Base-by-base conservation (phyloP, 176 grass and related monocot genomes). In the Calamus simplicifolius region DNA sequence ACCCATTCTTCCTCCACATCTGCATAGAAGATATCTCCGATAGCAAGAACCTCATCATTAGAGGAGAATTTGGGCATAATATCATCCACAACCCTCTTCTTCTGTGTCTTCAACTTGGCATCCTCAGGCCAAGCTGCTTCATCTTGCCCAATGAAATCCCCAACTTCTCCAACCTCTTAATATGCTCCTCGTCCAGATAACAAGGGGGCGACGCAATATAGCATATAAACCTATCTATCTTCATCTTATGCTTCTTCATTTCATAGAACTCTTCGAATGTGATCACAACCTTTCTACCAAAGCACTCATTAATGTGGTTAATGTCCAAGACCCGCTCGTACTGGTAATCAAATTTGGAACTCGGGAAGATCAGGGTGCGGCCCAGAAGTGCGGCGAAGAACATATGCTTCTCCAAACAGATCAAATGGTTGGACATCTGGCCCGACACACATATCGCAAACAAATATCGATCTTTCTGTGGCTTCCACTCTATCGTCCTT, bases 321-420 rank as follows among this genome's bases (percentile, higher is more conserved):
- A 98, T 91, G 59, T 98, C 93, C 58, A 98, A 83, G 53, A 98
- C 84, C 16, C 49, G 58, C 49, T 90, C 78, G 25, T 88, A 98
- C 27, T 79, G 72, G 26, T 92, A 92, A 76, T 98, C 93, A 0
- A 78, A 29, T 74, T 98, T 98, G 62, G 89, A 50, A 66, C 75
- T 98, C 18, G 93, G 93, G 23, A 98, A 52, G 35, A 98, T 72
- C 71, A 98, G 62, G 48, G 64, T 68, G 38, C 93, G 83, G 30
- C 83, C 76, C 2, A 98, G 93, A 16, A 98, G 73, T 2, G 93
- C 93, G 0, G 93, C 84, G 25, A 98, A 81, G 73, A 98, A 92
- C 87, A 98, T 98, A 75, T 98, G 87, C 72, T 98, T 98, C 81
- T 98, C 93, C 69, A 98, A 67, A 73, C 93, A 98, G 56, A 98